A percentile compares a stretch with the other conserved stretches of the same genome.
Evolutionary conservation across 2,329 filamentous ascomycete species (phyloP).

Genomic region (Colletotrichum tropicale): DNA sequence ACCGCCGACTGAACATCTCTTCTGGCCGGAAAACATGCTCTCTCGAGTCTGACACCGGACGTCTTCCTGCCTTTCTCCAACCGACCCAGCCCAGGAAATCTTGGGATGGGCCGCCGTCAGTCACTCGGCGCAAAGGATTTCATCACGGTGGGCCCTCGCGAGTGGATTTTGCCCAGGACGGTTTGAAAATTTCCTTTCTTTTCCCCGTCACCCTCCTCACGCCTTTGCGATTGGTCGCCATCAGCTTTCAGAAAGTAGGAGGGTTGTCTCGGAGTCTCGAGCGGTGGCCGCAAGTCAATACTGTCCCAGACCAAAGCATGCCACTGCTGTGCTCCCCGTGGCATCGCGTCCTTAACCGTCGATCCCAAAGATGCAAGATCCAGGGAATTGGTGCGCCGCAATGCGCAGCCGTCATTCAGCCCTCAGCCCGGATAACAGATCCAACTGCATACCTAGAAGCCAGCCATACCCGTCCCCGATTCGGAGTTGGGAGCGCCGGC

Average conservation of each 20-base stretch:
- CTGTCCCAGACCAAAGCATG: not conserved
- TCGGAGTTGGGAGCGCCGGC: conserved; percentile 1
- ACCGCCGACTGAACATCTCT: not conserved
- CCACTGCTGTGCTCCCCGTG: not conserved
- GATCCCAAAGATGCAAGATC: not conserved
- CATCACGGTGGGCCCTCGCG: not conserved
- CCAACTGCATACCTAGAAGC: not conserved
- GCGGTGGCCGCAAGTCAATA: not conserved
- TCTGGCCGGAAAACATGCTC: not conserved
- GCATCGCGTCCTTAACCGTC: not conserved
- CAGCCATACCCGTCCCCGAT: conserved; percentile 1
- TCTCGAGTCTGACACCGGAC: not conserved
- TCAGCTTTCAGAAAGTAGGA: not conserved
- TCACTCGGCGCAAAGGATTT: not conserved
- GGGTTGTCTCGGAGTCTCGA: not conserved
- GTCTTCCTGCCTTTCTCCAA: not conserved
- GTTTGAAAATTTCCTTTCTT: not conserved
- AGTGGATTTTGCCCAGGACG: conserved; percentile 1
- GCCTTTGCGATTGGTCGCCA: not conserved
- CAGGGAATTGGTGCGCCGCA: not conserved
- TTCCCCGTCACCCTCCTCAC: not conserved
- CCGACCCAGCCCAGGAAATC: not conserved
- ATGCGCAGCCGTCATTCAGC: not conserved
- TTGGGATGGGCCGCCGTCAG: not conserved
- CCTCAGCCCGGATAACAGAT: not conserved